Conservation (phyloP, 1,284 basidiomycete genomes). For the Irpex sp. region DNA sequence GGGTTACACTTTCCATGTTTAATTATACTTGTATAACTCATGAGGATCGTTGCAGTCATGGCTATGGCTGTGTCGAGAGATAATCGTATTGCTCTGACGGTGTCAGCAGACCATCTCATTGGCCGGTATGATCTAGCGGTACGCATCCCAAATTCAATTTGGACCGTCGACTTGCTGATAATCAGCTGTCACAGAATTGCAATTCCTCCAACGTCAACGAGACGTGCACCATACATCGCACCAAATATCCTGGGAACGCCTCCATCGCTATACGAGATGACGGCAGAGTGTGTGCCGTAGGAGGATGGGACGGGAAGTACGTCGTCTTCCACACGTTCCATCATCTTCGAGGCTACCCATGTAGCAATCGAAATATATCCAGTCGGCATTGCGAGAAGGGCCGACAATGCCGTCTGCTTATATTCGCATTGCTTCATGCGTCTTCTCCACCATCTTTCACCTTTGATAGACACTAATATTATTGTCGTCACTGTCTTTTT, state of each 20-base stretch:
- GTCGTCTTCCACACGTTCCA: slow-evolving; percentile 19
- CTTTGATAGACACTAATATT: neutral
- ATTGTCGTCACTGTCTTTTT: neutral
- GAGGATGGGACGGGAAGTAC: slow-evolving; percentile 87
- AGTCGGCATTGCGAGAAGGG: neutral
- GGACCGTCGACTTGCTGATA: neutral
- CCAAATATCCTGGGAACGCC: slow-evolving; percentile 77
- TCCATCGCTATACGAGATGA: slow-evolving; percentile 70
- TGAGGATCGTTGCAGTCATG: slow-evolving; percentile 60
- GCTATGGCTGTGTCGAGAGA: slow-evolving; percentile 68
- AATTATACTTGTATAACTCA: neutral
- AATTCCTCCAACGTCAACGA: slow-evolving; percentile 8
- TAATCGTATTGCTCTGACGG: slow-evolving; percentile 61
- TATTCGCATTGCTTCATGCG: neutral
- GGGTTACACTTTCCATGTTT: slow-evolving; percentile 18
- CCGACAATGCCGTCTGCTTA: neutral
- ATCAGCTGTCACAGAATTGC: neutral
- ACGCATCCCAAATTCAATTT: slow-evolving; percentile 1
- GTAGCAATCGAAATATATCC: neutral
- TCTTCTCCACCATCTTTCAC: neutral
- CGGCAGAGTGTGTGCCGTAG: slow-evolving; percentile 73
- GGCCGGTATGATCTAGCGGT: slow-evolving; percentile 63
- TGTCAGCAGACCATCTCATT: slow-evolving; percentile 80
- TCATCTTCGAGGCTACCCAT: neutral
- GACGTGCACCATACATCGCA: slow-evolving; percentile 39